phyloP scores from a whole-genome alignment of 1,284 basidiomycete genomes.

The Xerocomus amazonicus region DNA sequence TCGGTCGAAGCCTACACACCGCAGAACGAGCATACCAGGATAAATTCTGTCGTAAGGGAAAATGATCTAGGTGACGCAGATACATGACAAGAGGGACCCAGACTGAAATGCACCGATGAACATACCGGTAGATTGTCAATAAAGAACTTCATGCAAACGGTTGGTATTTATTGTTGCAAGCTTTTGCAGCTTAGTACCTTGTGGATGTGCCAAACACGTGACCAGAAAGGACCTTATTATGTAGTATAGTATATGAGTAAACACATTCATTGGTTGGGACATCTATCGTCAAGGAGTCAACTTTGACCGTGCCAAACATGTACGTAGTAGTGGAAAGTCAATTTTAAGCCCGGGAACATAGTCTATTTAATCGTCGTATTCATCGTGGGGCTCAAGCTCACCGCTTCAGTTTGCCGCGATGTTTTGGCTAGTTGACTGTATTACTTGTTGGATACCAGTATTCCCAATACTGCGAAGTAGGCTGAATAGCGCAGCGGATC shows the following conservation, averaged over 20 bases:
- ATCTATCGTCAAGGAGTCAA: too few relatives aligned
- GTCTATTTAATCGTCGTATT: too few relatives aligned
- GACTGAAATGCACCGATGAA: conserved; percentile 14
- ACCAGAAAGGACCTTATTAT: neutral
- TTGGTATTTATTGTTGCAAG: neutral
- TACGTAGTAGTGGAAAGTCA: too few relatives aligned
- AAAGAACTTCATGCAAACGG: conserved; percentile 85
- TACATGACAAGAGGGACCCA: conserved; percentile 1
- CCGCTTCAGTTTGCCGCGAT: conserved; percentile 22
- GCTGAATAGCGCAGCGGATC: conserved; percentile 3
- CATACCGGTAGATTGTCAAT: conserved; percentile 90
- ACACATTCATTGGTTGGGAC: too few relatives aligned
- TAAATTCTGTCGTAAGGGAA: conserved; percentile 93
- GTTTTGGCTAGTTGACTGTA: conserved; percentile 25
- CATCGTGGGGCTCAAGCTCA: too few relatives aligned
- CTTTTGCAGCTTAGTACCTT: too few relatives aligned
- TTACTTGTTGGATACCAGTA: conserved; percentile 19
- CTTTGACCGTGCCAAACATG: too few relatives aligned
- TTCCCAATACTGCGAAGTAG: conserved; percentile 22
- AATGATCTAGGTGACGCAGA: conserved; percentile 54
- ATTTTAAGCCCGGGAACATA: too few relatives aligned
- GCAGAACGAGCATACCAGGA: conserved; percentile 51
- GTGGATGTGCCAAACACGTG: conserved; percentile 11
- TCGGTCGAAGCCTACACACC: conserved; percentile 6
- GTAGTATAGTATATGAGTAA: too few relatives aligned